These are phyloP conservation scores for Abelmoschus esculentus DNA, from an alignment of 345 rosid species.

Conservation along the genomic window DNA sequence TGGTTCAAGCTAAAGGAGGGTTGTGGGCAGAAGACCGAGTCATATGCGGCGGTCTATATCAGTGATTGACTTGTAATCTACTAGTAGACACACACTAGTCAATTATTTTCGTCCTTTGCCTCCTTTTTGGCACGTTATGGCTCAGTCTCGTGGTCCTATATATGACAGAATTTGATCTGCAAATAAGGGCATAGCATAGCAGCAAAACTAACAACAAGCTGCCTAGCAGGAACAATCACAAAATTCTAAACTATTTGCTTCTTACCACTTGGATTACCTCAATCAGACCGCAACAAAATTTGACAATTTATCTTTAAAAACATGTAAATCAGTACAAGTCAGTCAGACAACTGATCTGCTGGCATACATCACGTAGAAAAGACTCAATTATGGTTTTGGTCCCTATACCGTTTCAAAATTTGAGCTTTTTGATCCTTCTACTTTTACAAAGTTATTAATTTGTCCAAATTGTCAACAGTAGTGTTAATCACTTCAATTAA, in stretches of 20 bases:
- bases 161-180: background rate
- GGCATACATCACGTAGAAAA: background rate
- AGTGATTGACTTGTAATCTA: background rate
- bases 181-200: background rate
- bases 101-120: too few relatives aligned
- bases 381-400: too few relatives aligned
- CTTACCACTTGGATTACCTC: background rate
- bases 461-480: too few relatives aligned
- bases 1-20: background rate
- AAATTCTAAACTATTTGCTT: background rate
- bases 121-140: too few relatives aligned
- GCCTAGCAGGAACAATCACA: background rate
- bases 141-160: too few relatives aligned
- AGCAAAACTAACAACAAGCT: background rate
- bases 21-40: constrained; percentile 3
- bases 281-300: background rate
- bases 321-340: too few relatives aligned
- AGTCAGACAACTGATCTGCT: too few relatives aligned
- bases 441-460: too few relatives aligned
- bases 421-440: too few relatives aligned
- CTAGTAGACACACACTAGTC: too few relatives aligned
- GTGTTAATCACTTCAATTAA: too few relatives aligned
- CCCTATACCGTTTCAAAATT: too few relatives aligned
- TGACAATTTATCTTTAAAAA: background rate
- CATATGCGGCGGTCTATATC: background rate